These are phyloP conservation scores for Pinus albicaulis DNA, from an alignment of 75 land plant species.

Conservation along the genomic window DNA sequence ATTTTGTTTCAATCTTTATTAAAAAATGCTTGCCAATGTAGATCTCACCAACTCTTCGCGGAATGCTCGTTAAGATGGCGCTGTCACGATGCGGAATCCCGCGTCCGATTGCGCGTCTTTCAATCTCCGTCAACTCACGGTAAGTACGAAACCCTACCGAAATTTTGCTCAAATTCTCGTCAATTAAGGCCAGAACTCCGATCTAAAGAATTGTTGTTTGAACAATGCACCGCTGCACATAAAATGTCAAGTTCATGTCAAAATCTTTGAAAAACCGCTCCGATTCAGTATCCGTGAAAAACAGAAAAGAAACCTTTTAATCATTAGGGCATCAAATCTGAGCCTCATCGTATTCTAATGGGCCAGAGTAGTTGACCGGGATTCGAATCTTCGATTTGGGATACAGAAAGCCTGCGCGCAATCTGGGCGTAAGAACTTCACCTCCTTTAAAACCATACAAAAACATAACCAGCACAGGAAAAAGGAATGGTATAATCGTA, in stretches of 20 bases:
- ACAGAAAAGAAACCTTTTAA: background rate
- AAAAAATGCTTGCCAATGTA: background rate
- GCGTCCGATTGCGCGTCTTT: slow-evolving; percentile 6
- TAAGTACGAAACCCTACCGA: slow-evolving; percentile 2
- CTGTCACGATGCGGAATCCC: slow-evolving; percentile 10
- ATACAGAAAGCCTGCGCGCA: background rate
- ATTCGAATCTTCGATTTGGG: slow-evolving; percentile 1
- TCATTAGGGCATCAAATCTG: background rate
- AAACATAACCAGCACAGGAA: background rate
- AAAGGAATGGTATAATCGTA: background rate
- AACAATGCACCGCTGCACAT: background rate
- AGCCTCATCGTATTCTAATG: background rate
- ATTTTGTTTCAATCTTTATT: background rate
- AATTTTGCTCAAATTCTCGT: background rate
- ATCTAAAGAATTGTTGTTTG: background rate
- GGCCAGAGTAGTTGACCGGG: background rate
- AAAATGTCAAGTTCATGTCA: background rate
- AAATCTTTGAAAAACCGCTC: background rate
- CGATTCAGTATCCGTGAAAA: background rate
- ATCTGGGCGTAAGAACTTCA: slow-evolving; percentile 1
- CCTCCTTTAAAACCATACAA: no score
- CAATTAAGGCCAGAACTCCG: background rate
- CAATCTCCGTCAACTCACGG: background rate
- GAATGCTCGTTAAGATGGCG: slow-evolving; percentile 1
- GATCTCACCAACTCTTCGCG: slow-evolving; percentile 5